phyloP scores from a whole-genome alignment of 306 rosid species.

The Vigna radiata region DNA sequence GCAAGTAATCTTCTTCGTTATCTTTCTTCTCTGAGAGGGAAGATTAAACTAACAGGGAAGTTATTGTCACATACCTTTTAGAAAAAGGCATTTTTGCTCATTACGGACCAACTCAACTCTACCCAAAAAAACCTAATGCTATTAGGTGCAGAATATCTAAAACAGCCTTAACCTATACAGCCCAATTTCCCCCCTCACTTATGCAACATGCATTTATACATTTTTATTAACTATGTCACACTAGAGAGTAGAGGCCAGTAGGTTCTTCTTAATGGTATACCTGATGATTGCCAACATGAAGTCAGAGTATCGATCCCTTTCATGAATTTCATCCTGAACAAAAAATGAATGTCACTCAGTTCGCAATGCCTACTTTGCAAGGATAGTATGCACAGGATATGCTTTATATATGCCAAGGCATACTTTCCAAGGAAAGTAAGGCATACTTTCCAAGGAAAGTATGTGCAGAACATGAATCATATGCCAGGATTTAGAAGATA shows the following conservation, averaged over 20 bases:
- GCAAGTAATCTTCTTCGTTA: slow-evolving; percentile 9
- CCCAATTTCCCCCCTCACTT: slow-evolving; percentile 32
- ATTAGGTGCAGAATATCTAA: slow-evolving; percentile 18
- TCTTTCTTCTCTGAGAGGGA: slow-evolving; percentile 14
- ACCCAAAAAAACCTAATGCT: slow-evolving; percentile 33
- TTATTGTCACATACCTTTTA: slow-evolving; percentile 1
- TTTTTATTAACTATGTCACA: slow-evolving; percentile 29
- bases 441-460: slow-evolving; percentile 10
- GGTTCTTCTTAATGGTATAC: slow-evolving; percentile 44
- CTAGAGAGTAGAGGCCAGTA: slow-evolving; percentile 31
- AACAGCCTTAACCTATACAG: slow-evolving; percentile 19
- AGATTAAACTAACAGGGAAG: slow-evolving; percentile 21
- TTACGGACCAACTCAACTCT: slow-evolving; percentile 9
- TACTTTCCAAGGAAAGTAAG: slow-evolving; percentile 15
- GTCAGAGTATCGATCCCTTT: slow-evolving; percentile 93
- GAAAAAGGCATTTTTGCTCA: slow-evolving; percentile 3
- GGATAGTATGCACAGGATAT: slow-evolving; percentile 32
- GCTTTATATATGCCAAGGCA: slow-evolving; percentile 17
- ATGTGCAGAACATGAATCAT: slow-evolving; percentile 10
- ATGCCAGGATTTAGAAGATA: slow-evolving; percentile 27
- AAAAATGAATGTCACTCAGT: slow-evolving; percentile 39
- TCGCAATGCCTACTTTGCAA: slow-evolving; percentile 23
- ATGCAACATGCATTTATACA: slow-evolving; percentile 21
- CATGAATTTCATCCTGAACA: slow-evolving; percentile 96
- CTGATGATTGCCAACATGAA: slow-evolving; percentile 89